A percentile compares a stretch with the other conserved stretches of the same genome.
Conservation (phyloP, 108 stramenopile species). For the Conticribra weissflogii region DNA sequence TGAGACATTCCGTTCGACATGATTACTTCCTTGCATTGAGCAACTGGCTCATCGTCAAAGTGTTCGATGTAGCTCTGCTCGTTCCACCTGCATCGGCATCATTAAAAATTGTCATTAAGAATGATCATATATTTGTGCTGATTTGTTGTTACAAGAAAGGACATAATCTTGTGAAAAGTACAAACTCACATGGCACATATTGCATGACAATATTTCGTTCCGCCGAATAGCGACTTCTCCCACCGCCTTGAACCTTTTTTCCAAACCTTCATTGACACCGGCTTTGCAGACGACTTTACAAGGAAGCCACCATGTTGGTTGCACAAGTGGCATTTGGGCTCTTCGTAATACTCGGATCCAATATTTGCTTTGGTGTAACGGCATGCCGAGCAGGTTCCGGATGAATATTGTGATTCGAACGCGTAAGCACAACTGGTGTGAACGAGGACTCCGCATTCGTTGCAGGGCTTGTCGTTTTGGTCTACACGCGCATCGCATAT, state of each 20-base stretch:
- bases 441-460: conserved; percentile 53
- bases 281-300: conserved; percentile 48
- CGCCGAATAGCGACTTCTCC: conserved; percentile 62
- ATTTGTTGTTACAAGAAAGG: too few species aligned
- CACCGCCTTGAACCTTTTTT: conserved; percentile 44
- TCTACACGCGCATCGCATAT: conserved; percentile 58
- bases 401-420: neutral
- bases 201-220: conserved; percentile 63
- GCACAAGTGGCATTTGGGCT: conserved; percentile 75
- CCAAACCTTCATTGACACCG: conserved; percentile 64
- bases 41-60: conserved; percentile 17
- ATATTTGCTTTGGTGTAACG: conserved; percentile 41
- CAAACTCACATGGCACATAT: conserved; percentile 82
- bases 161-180: too few species aligned
- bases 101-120: neutral
- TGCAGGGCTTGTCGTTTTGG: conserved; percentile 56
- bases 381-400: conserved; percentile 55
- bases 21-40: conserved; percentile 65
- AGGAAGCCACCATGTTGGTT: conserved; percentile 62
- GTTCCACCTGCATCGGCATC: conserved; percentile 56
- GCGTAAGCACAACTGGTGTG: conserved; percentile 58
- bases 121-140: too few species aligned
- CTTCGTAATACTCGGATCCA: conserved; percentile 33
- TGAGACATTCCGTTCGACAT: conserved; percentile 69
- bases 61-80: conserved; percentile 3